These are phyloP conservation scores for Candida adriatica DNA, from an alignment of 805 yeast genomes.

Conservation along the genomic window DNA sequence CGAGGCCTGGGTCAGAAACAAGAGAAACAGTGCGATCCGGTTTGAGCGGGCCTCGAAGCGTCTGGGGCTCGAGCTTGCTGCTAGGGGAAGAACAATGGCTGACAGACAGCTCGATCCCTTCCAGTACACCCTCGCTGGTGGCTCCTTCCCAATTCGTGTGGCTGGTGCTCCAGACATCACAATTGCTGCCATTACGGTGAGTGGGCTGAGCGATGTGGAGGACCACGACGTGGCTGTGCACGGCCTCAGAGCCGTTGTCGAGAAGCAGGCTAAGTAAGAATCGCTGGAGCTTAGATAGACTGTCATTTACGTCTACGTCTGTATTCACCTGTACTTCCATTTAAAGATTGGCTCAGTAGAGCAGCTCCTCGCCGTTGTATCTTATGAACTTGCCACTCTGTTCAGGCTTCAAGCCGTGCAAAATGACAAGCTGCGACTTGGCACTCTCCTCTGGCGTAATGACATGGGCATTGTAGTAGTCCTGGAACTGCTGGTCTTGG, in stretches of 20 bases:
- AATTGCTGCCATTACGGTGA: conserved; percentile 44
- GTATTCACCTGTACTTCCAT: conserved; percentile 3
- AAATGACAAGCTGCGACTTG: no score
- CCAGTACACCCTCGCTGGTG: conserved; percentile 50
- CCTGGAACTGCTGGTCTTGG: no score
- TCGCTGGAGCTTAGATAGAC: no score
- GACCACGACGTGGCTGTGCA: conserved; percentile 44
- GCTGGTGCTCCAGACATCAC: conserved; percentile 23
- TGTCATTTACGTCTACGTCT: no score
- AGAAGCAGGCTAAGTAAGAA: no score
- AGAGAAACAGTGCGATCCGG: conserved; percentile 40
- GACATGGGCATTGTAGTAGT: no score
- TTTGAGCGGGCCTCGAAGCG: conserved; percentile 41
- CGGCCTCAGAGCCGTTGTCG: conserved; percentile 8
- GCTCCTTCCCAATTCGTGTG: conserved; percentile 44
- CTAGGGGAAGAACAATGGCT: conserved; percentile 31
- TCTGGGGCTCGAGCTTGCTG: conserved; percentile 37
- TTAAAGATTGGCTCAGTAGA: no score
- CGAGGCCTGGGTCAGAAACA: conserved; percentile 46
- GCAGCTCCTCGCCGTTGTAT: no score
- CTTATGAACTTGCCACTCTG: no score
- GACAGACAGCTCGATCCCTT: conserved; percentile 33
- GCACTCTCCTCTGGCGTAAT: no score
- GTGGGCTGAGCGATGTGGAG: conserved; percentile 49
- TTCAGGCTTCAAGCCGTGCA: no score